Evolutionary conservation across 108 stramenopile species (phyloP), one percentile per base, ranked within the genome.

Genomic region (Cyclotella baltica): DNA sequence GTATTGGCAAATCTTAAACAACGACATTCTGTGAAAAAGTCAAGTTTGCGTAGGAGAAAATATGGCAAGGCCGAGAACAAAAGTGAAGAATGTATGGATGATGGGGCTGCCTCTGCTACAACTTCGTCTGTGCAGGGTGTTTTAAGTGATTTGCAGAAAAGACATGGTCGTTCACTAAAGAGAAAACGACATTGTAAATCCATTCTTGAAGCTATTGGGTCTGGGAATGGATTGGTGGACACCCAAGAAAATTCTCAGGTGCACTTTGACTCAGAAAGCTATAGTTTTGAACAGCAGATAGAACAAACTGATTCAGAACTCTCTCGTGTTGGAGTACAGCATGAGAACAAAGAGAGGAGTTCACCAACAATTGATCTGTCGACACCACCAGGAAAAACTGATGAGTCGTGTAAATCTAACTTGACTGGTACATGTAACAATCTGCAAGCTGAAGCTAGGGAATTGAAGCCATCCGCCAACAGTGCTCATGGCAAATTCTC

Each of bases 1-100:
- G 72, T 77, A 30, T 74, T 83, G 67, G 67, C 62, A 20, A 76
- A 57, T 67, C 76, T 83, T 13, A 83, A 77, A 62, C 72, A 57
- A 48, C 67, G 67, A 22, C 72, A 83, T 48, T 33, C 75, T 15
- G 46, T 46, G 28, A 48, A 47, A 62, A 66, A 47, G 40, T 69
- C 50, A n/a, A 64, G 51, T 76, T 52, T 52, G 58, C 59, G 43
- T 31, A 71, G 25, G 1, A 36, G 11, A 63, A 43, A 50, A 43
- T 15, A 20, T 36, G 59, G 29, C 61, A 52, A 34, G 3, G n/a
- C 36, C 36, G n/a, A 35, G 15, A 28, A 40, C 27, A 36, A 48
- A 25, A n/a, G 40, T 23, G 43, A 78, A 35, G 53, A 63, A 20
- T 30, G 33, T 37, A 11, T 18, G 6, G 22, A 51, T 57, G 22